A percentile compares a stretch with the other conserved stretches of the same genome.
phyloP scores from a whole-genome alignment of 345 rosid genomes.

The Alliaria petiolata region DNA sequence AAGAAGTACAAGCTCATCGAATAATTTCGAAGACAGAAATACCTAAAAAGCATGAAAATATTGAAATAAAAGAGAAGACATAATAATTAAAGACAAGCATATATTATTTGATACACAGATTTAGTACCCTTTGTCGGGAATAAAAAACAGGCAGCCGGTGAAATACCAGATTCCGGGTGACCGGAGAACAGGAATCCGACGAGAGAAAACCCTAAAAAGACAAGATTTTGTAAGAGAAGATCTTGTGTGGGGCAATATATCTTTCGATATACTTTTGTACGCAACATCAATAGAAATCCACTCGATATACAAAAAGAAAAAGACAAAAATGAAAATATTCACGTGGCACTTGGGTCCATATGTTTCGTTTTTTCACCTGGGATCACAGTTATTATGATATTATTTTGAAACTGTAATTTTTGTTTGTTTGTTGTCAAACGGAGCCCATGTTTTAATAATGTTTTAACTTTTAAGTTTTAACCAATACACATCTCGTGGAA shows the following conservation, averaged over 20 bases:
- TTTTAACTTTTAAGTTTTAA: too few relatives aligned
- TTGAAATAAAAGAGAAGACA: constrained; percentile 18
- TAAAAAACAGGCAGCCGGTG: constrained; percentile 7
- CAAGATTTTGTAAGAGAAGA: constrained; percentile 33
- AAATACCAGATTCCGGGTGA: constrained; percentile 22
- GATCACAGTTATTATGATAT: constrained; percentile 19
- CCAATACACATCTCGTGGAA: too few relatives aligned
- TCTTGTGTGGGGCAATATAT: constrained; percentile 36
- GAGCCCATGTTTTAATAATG: neutral
- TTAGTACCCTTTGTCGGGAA: constrained; percentile 32
- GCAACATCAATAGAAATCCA: constrained; percentile 20
- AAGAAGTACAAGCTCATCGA: constrained; percentile 6
- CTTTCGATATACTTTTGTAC: constrained; percentile 33
- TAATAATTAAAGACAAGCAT: constrained; percentile 26
- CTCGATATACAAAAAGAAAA: neutral
- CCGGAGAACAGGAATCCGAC: constrained; percentile 21
- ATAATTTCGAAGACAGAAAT: constrained; percentile 23
- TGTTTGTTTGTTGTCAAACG: neutral
- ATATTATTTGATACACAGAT: too few relatives aligned
- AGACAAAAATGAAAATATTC: constrained; percentile 1
- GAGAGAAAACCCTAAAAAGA: constrained; percentile 21
- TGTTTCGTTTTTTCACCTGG: constrained; percentile 36
- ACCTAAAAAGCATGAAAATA: constrained; percentile 27
- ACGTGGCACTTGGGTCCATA: constrained; percentile 34
- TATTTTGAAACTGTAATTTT: neutral